Evolutionary conservation across 257 asterid genomes (phyloP), one percentile per base, ranked within the genome.

Genomic region (Solanum pimpinellifolium): DNA sequence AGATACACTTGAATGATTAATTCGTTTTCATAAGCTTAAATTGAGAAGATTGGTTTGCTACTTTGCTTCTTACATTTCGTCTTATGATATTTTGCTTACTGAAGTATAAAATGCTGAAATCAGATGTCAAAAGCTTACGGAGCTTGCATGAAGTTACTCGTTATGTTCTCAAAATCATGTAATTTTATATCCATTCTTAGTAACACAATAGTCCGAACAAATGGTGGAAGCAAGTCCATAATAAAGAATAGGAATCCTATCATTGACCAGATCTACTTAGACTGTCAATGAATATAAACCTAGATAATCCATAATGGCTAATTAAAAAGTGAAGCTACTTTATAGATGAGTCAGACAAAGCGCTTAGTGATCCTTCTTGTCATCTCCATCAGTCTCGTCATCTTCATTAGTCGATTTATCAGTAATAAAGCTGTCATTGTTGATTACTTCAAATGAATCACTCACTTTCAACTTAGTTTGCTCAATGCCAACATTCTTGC

Each of bases 401-500:
- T 12, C 16, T 41, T 41, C 44, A 41, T 44, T 12, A 44, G 49
- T 82, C 18, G 59, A 70, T 14, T 88, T 84, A 72, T 73, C 62
- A 74, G 87, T 39, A 7, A 52, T 29, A 66, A 62, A 66, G 56
- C 76, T 75, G 84, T 88, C 87, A 16, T 85, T 86, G 8, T 87
- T 88, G 66, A 85, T 31, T 66, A 69, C 88, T 52, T 27, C 69
- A 86, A 88, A 75, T 14, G 85, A 83, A 33, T 83, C 73, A 25
- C 21, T 85, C 84, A 49, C 11, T 20, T 92, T 88, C 8, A 25
- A 85, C 70, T 78, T 88, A 9, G 69, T 65, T 16, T 80, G 46
- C 42, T 47, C 84, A 87, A 89, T 41, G 21, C 42, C 72, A 6
- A 90, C 70, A 49, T 56, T 82, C 42, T 93, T 88, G 86, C 87